A percentile compares a stretch with the other conserved stretches of the same genome.
Conservation (phyloP, 768 basidiomycete genomes). For the Kwoniella sp. region DNA sequence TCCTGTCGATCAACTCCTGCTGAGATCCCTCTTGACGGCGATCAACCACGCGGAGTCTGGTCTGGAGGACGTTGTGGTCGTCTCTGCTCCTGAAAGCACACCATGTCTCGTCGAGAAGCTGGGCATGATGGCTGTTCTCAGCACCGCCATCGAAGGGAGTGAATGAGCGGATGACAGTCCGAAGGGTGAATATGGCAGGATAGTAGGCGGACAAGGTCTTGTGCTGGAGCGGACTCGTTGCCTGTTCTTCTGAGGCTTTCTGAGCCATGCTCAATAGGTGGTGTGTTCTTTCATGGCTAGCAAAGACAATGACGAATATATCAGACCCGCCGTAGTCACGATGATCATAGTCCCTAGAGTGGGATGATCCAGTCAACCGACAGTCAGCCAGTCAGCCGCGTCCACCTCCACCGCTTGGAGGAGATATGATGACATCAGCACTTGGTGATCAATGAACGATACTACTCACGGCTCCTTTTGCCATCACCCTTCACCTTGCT, state of each 20-base stretch:
- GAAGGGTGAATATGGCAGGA: constrained; percentile 24
- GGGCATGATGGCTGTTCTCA: not conserved
- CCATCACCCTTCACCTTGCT: no score
- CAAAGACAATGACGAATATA: no score
- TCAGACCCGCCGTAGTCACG: no score
- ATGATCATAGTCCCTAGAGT: no score
- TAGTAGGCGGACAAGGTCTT: constrained; percentile 48
- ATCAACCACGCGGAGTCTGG: no score
- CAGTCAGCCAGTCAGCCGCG: no score
- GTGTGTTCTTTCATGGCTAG: not conserved
- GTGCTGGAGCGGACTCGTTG: constrained; percentile 10
- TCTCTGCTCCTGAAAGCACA: constrained; percentile 9
- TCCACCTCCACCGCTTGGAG: no score
- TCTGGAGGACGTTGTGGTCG: no score
- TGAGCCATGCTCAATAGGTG: not conserved
- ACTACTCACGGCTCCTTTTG: no score
- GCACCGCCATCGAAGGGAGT: constrained; percentile 1
- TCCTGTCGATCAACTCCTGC: constrained; percentile 38
- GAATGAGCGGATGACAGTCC: constrained; percentile 13
- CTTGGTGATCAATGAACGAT: no score
- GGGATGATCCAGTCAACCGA: no score
- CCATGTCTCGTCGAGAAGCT: not conserved
- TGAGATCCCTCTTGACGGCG: constrained; percentile 18
- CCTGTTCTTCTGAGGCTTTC: not conserved
- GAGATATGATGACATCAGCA: no score